These are phyloP conservation scores for Phytophthora idaei DNA, from an alignment of 352 stramenopile genomes.

Conservation along the genomic window DNA sequence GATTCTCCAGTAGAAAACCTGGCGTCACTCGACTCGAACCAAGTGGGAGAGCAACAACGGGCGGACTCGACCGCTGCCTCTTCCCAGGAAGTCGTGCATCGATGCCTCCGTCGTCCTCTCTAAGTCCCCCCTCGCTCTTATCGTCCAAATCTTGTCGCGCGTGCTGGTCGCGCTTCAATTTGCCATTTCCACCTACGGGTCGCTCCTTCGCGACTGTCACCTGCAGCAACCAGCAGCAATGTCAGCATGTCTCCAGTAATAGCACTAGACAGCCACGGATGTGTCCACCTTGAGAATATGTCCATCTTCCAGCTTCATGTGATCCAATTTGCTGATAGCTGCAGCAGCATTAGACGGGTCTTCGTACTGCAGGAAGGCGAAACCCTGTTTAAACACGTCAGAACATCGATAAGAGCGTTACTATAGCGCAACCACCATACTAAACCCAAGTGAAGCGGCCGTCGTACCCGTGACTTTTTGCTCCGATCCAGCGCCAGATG, in stretches of 20 bases:
- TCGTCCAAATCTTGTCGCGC: constrained; percentile 45
- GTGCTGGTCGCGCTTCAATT: constrained; percentile 76
- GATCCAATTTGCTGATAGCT: constrained; percentile 73
- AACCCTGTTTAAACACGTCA: constrained; percentile 48
- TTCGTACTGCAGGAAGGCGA: constrained; percentile 83
- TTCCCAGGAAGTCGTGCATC: constrained; percentile 55
- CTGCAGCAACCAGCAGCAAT: constrained; percentile 27
- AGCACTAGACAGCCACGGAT: background rate
- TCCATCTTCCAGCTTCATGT: constrained; percentile 63
- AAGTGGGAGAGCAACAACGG: constrained; percentile 20
- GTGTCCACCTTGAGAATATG: constrained; percentile 70
- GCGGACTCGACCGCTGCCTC: constrained; percentile 66
- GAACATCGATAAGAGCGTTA: background rate
- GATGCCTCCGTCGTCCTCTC: constrained; percentile 30
- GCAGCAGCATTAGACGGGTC: constrained; percentile 43
- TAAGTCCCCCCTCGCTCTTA: constrained; percentile 18
- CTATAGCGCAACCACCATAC: background rate
- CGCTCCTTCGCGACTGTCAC: constrained; percentile 73
- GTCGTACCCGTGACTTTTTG: constrained; percentile 71
- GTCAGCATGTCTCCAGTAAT: constrained; percentile 1
- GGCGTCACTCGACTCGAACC: constrained; percentile 15
- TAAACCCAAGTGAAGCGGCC: background rate
- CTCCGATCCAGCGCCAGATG: constrained; percentile 78
- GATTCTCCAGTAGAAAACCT: constrained; percentile 21
- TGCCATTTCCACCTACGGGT: constrained; percentile 42